These are phyloP conservation scores for Didymella sp. DNA, from an alignment of 2,329 filamentous ascomycete species.

Conservation along the genomic window DNA sequence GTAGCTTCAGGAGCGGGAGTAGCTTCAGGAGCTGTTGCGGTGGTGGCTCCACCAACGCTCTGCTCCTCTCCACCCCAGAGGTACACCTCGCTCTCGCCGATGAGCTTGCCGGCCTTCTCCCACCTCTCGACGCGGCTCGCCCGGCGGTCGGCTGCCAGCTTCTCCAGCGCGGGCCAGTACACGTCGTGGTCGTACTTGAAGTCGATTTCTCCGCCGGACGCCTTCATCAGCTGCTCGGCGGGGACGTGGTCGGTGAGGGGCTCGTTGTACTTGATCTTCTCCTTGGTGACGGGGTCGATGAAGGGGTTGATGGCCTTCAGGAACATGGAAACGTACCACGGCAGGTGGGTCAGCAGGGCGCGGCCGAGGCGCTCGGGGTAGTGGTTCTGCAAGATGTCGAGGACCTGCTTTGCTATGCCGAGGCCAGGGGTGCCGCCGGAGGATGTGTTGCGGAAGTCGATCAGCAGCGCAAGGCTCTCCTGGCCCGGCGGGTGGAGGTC, in stretches of 20 bases:
- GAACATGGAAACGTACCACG: slow-evolving; percentile 90
- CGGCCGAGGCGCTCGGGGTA: slow-evolving; percentile 92
- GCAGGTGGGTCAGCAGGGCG: slow-evolving; percentile 88
- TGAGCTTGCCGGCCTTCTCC: slow-evolving; percentile 77
- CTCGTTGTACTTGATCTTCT: slow-evolving; percentile 98
- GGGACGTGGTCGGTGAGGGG: slow-evolving; percentile 85
- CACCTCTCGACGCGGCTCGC: slow-evolving; percentile 72
- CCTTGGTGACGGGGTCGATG: slow-evolving; percentile 90
- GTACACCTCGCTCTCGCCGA: slow-evolving; percentile 88
- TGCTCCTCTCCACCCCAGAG: slow-evolving; percentile 70
- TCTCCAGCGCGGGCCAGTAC: slow-evolving; percentile 88
- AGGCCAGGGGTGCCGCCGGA: slow-evolving; percentile 78
- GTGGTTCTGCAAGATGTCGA: slow-evolving; percentile 91
- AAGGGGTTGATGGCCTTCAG: slow-evolving; percentile 96
- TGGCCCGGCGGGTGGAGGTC: slow-evolving; percentile 87
- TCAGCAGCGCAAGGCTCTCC: slow-evolving; percentile 84
- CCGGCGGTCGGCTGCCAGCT: slow-evolving; percentile 71
- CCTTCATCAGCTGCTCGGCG: slow-evolving; percentile 79
- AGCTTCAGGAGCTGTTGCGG: not conserved
- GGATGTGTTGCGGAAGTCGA: slow-evolving; percentile 87
- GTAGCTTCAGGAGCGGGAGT: not conserved
- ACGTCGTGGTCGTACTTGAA: slow-evolving; percentile 88
- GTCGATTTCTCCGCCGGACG: slow-evolving; percentile 78
- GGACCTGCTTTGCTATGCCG: slow-evolving; percentile 78
- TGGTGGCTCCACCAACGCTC: slow-evolving; percentile 23